Evolutionary conservation across 768 basidiomycete genomes (phyloP).

Genomic region (Butyriboletus loyo): DNA sequence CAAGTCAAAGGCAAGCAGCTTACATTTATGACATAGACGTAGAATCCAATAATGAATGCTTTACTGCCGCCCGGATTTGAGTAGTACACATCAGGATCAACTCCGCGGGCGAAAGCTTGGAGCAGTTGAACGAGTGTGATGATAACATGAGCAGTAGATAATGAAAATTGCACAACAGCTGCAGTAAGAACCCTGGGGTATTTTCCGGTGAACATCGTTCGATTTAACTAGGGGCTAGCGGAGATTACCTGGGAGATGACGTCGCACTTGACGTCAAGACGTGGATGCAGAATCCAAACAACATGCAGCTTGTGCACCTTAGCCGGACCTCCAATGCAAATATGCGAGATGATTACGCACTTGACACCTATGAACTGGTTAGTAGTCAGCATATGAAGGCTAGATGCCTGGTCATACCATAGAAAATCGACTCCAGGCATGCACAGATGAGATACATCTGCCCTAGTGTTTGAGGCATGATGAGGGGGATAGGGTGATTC

Average conservation of each 20-base stretch:
- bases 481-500: neutral
- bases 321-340: neutral
- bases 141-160: constrained; percentile 14
- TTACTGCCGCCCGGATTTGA: neutral
- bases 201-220: neutral
- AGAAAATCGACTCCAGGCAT: constrained; percentile 19
- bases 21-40: constrained; percentile 20
- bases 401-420: constrained; percentile 2
- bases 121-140: constrained; percentile 13
- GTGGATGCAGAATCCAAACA: constrained; percentile 11
- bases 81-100: constrained; percentile 8
- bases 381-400: too few species aligned
- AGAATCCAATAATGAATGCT: constrained; percentile 13
- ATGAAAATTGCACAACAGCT: constrained; percentile 14
- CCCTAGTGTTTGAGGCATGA: constrained; percentile 12
- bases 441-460: constrained; percentile 16
- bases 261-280: constrained; percentile 1
- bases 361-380: constrained; percentile 4
- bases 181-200: constrained; percentile 5
- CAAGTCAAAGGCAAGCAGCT: neutral
- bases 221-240: too few species aligned
- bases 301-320: constrained; percentile 8
- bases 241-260: constrained; percentile 6
- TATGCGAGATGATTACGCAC: neutral
- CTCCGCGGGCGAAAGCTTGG: constrained; percentile 10